A percentile compares a stretch with the other conserved stretches of the same genome.
Evolutionary conservation across 108 stramenopile genomes (phyloP).

Genomic region (Nannochloropsis gaditana): DNA sequence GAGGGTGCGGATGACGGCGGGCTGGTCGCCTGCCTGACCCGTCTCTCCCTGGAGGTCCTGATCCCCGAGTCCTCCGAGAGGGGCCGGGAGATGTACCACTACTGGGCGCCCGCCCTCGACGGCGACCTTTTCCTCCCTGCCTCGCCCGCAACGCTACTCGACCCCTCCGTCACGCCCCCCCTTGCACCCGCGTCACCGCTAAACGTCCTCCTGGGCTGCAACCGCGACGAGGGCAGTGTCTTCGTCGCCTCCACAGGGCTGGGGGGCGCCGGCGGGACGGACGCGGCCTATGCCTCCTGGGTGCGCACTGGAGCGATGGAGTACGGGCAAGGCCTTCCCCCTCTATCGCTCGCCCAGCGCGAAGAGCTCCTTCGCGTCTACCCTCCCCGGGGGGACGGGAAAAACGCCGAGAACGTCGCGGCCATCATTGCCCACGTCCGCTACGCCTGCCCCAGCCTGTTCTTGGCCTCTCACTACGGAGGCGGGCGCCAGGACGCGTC

Average conservation of each 20-base stretch:
- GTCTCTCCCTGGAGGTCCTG: background rate
- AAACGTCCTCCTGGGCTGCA: background rate
- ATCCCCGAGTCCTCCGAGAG: background rate
- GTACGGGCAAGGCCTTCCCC: background rate
- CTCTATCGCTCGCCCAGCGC: background rate
- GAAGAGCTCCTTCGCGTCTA: background rate
- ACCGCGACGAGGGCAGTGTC: background rate
- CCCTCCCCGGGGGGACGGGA: background rate
- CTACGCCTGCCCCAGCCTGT: background rate
- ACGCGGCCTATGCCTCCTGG: background rate
- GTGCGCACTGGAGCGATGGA: background rate
- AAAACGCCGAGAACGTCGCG: background rate
- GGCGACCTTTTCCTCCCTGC: slow-evolving; percentile 10
- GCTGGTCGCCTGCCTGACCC: background rate
- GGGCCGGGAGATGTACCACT: background rate
- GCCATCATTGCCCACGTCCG: background rate
- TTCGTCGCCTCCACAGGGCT: background rate
- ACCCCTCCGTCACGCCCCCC: background rate
- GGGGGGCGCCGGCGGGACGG: background rate
- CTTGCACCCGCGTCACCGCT: background rate
- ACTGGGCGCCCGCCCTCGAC: background rate
- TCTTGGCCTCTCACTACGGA: background rate
- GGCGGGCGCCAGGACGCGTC: no score
- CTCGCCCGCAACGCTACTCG: background rate
- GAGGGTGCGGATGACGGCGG: background rate